These are phyloP conservation scores for Petunia hybrid DNA, from an alignment of 305 asterid genomes.

Conservation along the genomic window DNA sequence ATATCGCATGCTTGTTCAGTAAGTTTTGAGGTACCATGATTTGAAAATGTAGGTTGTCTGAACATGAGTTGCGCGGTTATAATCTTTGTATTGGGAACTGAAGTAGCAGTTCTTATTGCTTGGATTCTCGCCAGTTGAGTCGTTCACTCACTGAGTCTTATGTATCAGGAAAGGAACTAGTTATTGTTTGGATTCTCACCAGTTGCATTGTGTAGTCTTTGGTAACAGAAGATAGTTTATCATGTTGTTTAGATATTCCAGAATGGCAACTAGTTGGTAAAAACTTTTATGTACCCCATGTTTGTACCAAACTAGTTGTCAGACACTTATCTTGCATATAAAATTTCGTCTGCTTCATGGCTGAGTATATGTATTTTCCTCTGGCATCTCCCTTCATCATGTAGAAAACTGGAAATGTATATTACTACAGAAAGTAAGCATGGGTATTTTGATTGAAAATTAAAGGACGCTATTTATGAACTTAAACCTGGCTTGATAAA, in stretches of 20 bases:
- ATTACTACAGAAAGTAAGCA: not conserved
- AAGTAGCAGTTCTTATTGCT: constrained; percentile 20
- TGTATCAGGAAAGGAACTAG: not conserved
- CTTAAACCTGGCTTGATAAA: not conserved
- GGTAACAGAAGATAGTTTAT: not conserved
- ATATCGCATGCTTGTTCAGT: not conserved
- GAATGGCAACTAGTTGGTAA: not conserved
- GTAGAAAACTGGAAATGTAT: not conserved
- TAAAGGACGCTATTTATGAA: not conserved
- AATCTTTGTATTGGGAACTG: not conserved
- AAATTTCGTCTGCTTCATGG: too few species aligned
- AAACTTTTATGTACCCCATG: too few species aligned
- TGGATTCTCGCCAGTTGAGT: constrained; percentile 8
- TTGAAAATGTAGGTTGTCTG: constrained; percentile 14
- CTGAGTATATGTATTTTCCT: too few species aligned
- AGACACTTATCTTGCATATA: too few species aligned
- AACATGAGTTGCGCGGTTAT: not conserved
- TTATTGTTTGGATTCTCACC: constrained; percentile 23
- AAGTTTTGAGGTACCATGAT: constrained; percentile 4
- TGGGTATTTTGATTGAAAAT: too few species aligned
- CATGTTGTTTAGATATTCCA: not conserved
- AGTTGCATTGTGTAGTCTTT: constrained; percentile 14
- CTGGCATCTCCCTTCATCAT: not conserved
- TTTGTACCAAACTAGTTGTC: too few species aligned
- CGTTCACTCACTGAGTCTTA: too few species aligned